These are phyloP conservation scores for Colletotrichum echinochloae DNA, from an alignment of 2,329 filamentous ascomycete species.

Conservation along the genomic window DNA sequence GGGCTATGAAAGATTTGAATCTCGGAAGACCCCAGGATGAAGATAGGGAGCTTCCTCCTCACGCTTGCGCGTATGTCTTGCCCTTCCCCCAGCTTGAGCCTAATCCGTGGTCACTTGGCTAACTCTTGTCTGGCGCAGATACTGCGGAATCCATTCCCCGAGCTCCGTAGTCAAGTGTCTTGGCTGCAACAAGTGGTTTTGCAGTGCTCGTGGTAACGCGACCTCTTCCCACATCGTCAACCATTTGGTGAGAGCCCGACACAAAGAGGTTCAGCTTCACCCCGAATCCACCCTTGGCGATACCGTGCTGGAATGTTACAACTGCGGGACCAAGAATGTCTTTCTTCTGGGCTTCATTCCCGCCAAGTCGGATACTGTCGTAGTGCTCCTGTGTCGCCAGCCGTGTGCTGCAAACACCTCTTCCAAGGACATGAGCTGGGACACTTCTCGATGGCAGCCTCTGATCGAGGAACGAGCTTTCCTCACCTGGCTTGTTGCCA, in stretches of 20 bases:
- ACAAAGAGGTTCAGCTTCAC: slow-evolving; percentile 98
- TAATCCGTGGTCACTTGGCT: not conserved
- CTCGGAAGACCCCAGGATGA: slow-evolving; percentile 72
- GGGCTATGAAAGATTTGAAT: slow-evolving; percentile 76
- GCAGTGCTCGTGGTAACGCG: slow-evolving; percentile 95
- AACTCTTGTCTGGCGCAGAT: slow-evolving; percentile 62
- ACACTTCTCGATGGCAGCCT: slow-evolving; percentile 97
- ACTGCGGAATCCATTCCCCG: slow-evolving; percentile 97
- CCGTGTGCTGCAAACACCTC: slow-evolving; percentile 95
- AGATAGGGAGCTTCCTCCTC: slow-evolving; percentile 89
- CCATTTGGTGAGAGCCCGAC: slow-evolving; percentile 93
- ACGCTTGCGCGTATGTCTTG: slow-evolving; percentile 90
- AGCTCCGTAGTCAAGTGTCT: slow-evolving; percentile 97
- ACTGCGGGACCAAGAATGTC: slow-evolving; percentile 99
- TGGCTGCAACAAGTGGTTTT: slow-evolving; percentile 98
- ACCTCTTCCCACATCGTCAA: slow-evolving; percentile 99
- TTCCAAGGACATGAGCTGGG: slow-evolving; percentile 99
- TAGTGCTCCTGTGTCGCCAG: slow-evolving; percentile 95
- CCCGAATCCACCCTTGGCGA: slow-evolving; percentile 93
- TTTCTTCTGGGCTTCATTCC: slow-evolving; percentile 98
- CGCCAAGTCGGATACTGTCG: slow-evolving; percentile 97
- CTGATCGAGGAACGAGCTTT: slow-evolving; percentile 97
- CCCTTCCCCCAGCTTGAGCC: slow-evolving; percentile 14
- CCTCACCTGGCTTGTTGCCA: slow-evolving; percentile 89
- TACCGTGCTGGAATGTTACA: slow-evolving; percentile 98